These are phyloP conservation scores for Ceratocystis huliohia DNA, from an alignment of 2,329 filamentous ascomycete genomes.

Conservation along the genomic window DNA sequence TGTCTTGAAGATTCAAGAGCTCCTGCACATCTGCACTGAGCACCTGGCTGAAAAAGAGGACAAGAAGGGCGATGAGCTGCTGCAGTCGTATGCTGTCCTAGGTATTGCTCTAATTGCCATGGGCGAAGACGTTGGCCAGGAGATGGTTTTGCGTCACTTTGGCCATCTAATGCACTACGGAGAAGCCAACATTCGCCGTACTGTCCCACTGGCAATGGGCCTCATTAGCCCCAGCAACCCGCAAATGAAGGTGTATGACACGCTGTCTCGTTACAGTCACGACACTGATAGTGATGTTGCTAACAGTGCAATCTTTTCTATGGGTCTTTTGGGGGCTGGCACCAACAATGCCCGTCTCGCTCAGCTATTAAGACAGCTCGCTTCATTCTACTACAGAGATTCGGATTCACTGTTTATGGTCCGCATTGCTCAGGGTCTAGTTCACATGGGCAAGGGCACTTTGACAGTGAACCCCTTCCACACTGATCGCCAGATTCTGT, in stretches of 20 bases:
- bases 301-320: constrained; percentile 96
- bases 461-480: constrained; percentile 97
- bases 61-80: constrained; percentile 87
- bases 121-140: constrained; percentile 96
- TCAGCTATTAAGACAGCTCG: constrained; percentile 83
- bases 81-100: constrained; percentile 91
- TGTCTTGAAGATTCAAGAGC: constrained; percentile 90
- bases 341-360: constrained; percentile 97
- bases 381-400: constrained; percentile 96
- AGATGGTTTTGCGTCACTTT: constrained; percentile 96
- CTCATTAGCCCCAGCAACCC: constrained; percentile 95
- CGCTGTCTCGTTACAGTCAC: constrained; percentile 90
- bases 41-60: constrained; percentile 89
- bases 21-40: constrained; percentile 96
- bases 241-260: constrained; percentile 99
- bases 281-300: constrained; percentile 98
- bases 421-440: constrained; percentile 86
- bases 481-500: constrained; percentile 91
- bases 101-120: constrained; percentile 90
- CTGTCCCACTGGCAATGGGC: constrained; percentile 91
- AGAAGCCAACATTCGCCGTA: constrained; percentile 90
- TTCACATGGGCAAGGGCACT: constrained; percentile 99
- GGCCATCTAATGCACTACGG: constrained; percentile 99
- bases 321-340: constrained; percentile 91
- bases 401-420: constrained; percentile 98